Evolutionary conservation across 1,284 basidiomycete genomes (phyloP).

Genomic region (Mycosarcoma maydis): DNA sequence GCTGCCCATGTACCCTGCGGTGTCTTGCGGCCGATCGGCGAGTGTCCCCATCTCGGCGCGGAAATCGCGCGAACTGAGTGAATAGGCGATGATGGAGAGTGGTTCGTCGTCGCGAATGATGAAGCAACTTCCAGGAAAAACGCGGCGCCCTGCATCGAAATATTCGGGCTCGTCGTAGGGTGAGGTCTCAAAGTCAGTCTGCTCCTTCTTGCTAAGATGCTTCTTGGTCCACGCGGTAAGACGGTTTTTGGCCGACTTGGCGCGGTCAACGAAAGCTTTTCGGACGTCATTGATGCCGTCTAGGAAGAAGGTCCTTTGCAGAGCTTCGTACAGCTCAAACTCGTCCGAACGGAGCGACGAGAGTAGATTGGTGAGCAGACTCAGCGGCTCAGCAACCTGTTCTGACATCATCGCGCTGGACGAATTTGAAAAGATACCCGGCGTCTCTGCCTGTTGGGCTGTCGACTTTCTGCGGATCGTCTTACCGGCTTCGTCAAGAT

Average conservation of each 20-base stretch:
- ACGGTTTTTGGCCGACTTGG: conserved; percentile 54
- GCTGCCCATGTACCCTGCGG: conserved; percentile 36
- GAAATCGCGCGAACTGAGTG: conserved; percentile 58
- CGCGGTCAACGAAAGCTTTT: conserved; percentile 51
- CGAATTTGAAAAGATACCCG: conserved; percentile 1
- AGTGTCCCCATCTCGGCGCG: conserved; percentile 41
- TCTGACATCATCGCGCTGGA: conserved; percentile 20
- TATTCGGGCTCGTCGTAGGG: conserved; percentile 55
- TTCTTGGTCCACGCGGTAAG: conserved; percentile 54
- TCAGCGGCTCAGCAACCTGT: conserved; percentile 31
- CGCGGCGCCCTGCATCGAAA: conserved; percentile 29
- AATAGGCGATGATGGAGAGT: conserved; percentile 59
- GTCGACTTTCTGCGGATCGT: conserved; percentile 42
- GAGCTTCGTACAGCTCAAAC: conserved; percentile 56
- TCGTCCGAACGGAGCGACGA: conserved; percentile 47
- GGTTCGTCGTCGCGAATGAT: conserved; percentile 60
- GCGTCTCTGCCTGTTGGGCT: background rate
- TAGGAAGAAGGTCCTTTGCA: conserved; percentile 39
- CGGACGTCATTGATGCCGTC: conserved; percentile 56
- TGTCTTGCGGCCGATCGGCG: conserved; percentile 19
- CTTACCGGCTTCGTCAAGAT: conserved; percentile 55
- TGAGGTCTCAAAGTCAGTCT: conserved; percentile 28
- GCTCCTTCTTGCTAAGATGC: conserved; percentile 53
- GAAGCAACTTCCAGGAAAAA: conserved; percentile 52
- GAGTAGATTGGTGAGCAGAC: conserved; percentile 40